phyloP scores from a whole-genome alignment of 768 basidiomycete species.

The Omphalotus guepiniiformis region DNA sequence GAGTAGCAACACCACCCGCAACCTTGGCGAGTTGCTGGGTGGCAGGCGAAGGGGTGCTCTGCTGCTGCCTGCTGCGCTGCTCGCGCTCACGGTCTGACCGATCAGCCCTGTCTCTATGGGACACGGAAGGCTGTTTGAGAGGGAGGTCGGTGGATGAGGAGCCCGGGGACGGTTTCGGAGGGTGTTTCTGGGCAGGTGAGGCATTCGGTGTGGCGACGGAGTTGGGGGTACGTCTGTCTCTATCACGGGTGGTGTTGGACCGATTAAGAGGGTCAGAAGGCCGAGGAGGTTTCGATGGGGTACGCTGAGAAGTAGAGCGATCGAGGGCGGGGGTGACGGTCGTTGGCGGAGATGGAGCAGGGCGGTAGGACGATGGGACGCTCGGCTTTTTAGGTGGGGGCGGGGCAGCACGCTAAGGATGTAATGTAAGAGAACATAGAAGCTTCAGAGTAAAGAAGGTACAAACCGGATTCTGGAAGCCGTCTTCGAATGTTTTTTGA shows the following conservation, averaged over 20 bases:
- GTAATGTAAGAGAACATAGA: constrained; percentile 8
- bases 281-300: constrained; percentile 51
- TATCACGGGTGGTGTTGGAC: constrained; percentile 60
- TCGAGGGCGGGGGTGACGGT: constrained; percentile 68
- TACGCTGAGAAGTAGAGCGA: constrained; percentile 83
- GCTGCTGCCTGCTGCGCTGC: constrained; percentile 22
- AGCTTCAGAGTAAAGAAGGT: constrained; percentile 14
- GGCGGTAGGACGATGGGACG: constrained; percentile 61
- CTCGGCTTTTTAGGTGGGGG: constrained; percentile 39
- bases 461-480: constrained; percentile 55
- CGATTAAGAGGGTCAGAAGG: constrained; percentile 48
- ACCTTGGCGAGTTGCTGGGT: constrained; percentile 63
- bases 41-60: constrained; percentile 58
- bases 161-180: constrained; percentile 50
- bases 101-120: constrained; percentile 34
- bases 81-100: constrained; percentile 21
- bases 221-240: constrained; percentile 39
- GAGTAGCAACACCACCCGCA: constrained; percentile 68
- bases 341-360: constrained; percentile 70
- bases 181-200: constrained; percentile 20
- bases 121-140: constrained; percentile 31
- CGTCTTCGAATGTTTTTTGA: constrained; percentile 39
- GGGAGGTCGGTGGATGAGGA: constrained; percentile 58
- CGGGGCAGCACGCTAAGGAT: constrained; percentile 44
- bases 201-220: constrained; percentile 25